These are phyloP conservation scores for Solanum ossicruentum DNA, from an alignment of 257 asterid genomes.

Conservation along the genomic window DNA sequence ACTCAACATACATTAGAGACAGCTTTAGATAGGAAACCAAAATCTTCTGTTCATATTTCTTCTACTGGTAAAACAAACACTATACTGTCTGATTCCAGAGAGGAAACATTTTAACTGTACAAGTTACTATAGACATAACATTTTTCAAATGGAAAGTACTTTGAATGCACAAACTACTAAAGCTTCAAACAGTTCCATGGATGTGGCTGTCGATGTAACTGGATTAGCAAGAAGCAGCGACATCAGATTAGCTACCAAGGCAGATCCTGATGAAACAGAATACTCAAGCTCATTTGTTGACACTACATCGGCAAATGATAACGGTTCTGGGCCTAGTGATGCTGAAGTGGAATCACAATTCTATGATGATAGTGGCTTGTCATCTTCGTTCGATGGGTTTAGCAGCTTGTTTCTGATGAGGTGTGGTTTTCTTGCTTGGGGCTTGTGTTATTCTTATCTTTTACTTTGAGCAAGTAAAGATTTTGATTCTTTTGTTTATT, in stretches of 20 bases:
- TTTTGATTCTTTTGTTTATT: neutral
- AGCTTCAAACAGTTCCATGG: slow-evolving; percentile 2
- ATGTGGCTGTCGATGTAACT: slow-evolving; percentile 33
- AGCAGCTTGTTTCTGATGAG: slow-evolving; percentile 57
- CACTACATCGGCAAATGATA: slow-evolving; percentile 51
- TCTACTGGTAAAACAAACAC: neutral
- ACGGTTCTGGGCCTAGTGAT: slow-evolving; percentile 52
- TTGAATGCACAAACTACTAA: neutral
- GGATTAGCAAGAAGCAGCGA: slow-evolving; percentile 37
- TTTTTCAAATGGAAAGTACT: neutral
- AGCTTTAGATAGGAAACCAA: neutral
- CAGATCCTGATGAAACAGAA: slow-evolving; percentile 79
- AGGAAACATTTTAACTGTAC: neutral
- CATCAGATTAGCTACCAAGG: slow-evolving; percentile 36
- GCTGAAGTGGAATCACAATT: slow-evolving; percentile 77
- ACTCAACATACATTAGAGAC: neutral
- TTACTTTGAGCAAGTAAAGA: neutral
- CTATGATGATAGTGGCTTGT: slow-evolving; percentile 36
- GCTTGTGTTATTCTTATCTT: neutral
- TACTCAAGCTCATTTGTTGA: slow-evolving; percentile 79
- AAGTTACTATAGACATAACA: neutral
- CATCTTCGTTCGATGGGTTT: slow-evolving; percentile 49
- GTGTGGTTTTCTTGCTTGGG: slow-evolving; percentile 16
- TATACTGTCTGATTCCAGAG: neutral
- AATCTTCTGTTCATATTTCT: neutral